Evolutionary conservation across 1,284 basidiomycete genomes (phyloP).

Genomic region (Apiotrichum veenhuisii): DNA sequence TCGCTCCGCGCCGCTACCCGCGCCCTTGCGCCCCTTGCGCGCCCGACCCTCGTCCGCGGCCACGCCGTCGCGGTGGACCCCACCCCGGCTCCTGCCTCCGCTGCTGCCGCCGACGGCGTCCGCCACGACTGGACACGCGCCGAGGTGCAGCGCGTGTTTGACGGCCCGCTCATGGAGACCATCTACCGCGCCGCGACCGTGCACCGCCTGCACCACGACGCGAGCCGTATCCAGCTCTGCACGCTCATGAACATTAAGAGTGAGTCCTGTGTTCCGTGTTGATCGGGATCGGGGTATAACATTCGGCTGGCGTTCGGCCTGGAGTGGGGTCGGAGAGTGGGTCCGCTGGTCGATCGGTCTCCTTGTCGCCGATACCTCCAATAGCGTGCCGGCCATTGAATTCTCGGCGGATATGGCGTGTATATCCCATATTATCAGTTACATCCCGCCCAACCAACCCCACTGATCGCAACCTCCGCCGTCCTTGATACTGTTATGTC

Average conservation of each 20-base stretch:
- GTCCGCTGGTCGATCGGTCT: too few relatives aligned
- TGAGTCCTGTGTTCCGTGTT: slow-evolving; percentile 51
- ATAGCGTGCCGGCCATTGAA: neutral
- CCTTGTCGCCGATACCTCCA: too few relatives aligned
- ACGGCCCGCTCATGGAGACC: slow-evolving; percentile 73
- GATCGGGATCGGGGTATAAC: too few relatives aligned
- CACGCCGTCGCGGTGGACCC: slow-evolving; percentile 41
- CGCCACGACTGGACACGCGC: slow-evolving; percentile 48
- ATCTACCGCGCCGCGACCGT: slow-evolving; percentile 72
- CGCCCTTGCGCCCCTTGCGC: slow-evolving; percentile 14
- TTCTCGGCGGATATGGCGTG: too few relatives aligned
- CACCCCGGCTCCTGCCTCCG: neutral
- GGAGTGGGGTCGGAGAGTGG: too few relatives aligned
- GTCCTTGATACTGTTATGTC: neutral
- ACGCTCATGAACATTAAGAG: slow-evolving; percentile 99
- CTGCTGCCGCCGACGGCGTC: slow-evolving; percentile 31
- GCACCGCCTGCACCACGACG: slow-evolving; percentile 82
- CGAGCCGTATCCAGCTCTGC: slow-evolving; percentile 87
- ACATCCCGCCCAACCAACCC: too few relatives aligned
- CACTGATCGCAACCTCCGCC: too few relatives aligned
- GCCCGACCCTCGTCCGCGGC: slow-evolving; percentile 24
- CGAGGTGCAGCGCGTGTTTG: slow-evolving; percentile 53
- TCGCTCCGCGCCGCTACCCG: slow-evolving; percentile 4
- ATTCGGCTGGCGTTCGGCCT: too few relatives aligned
- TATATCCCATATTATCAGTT: too few relatives aligned